A percentile compares a stretch with the other conserved stretches of the same genome.
These are phyloP conservation scores for Fraxinus baroniana DNA, from an alignment of 305 asterid species.

Conservation along the genomic window DNA sequence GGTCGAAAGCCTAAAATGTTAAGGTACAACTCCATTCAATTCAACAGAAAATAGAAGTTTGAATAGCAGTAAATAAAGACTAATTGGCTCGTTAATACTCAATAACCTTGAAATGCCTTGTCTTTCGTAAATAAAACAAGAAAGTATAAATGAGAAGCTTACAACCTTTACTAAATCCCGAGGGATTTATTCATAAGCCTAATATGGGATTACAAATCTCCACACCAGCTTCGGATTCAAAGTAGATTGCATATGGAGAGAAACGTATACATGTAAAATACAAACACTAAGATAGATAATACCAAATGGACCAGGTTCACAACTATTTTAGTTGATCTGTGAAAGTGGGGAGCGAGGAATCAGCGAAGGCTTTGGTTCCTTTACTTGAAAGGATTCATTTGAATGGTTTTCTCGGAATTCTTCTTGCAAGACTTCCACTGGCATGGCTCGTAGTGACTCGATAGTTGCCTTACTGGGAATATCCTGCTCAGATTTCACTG, in stretches of 20 bases:
- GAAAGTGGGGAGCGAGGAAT: constrained; percentile 73
- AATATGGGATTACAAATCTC: neutral
- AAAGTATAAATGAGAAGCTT: constrained; percentile 8
- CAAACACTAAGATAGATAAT: constrained; percentile 28
- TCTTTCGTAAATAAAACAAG: neutral
- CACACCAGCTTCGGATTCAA: constrained; percentile 13
- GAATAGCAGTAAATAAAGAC: neutral
- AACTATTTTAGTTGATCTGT: constrained; percentile 46
- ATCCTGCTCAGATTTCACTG: constrained; percentile 14
- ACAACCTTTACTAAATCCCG: constrained; percentile 48
- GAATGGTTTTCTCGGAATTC: constrained; percentile 69
- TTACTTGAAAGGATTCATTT: constrained; percentile 41
- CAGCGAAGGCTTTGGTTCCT: constrained; percentile 49
- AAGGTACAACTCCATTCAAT: neutral
- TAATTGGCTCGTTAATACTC: neutral
- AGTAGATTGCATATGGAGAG: neutral
- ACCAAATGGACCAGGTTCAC: neutral
- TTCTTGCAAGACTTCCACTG: constrained; percentile 69
- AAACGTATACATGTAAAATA: constrained; percentile 17
- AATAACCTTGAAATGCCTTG: neutral
- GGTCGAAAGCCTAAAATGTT: neutral
- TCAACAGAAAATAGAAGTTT: neutral
- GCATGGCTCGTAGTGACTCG: constrained; percentile 72
- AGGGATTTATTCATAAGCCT: constrained; percentile 33
- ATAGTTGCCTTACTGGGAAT: constrained; percentile 40